Base-by-base conservation (phyloP, 106 monocot species). In the Acanthochlamys bracteata region DNA sequence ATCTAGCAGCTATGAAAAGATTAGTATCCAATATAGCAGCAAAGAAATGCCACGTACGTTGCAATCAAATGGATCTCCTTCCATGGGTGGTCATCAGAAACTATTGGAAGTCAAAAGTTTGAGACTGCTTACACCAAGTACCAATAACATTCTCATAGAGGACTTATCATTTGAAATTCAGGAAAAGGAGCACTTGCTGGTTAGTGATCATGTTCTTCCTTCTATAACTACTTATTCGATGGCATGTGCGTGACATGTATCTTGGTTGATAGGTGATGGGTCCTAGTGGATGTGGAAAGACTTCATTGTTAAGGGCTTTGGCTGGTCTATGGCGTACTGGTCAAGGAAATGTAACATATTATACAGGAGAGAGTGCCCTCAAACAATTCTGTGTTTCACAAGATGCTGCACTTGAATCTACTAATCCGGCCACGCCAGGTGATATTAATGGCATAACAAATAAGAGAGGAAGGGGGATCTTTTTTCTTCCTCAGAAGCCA, bases 231-330 rank as follows among this genome's bases (percentile, higher is more conserved):
- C 33, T 3, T 13, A 12, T 39, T 10, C 23, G 25, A 42, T 56
- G 20, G 24, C 49, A n/a, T 7, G 13, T 45, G 24, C 47, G 39
- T 60, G 12, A 9, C n/a, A 17, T 41, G 16, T 7, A 61, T 52
- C 69, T 75, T 65, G 12, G 24, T 55, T 69, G 71, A 71, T 71
- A 96, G 95, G 86, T 96, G 39, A 83, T 82, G 82, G 95, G 90
- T 17, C 90, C 95, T 4, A 96, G 95, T 88, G 95, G 95, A 41
- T 82, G 90, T 76, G 95, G 95, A 6, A 96, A 96, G 55, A 96
- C 95, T 11, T 96, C 95, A 57, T 63, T 96, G 16, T 77, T 96
- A 70, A 90, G 95, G 67, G 95, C 95, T 54, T 69, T 96, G 52
- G 90, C 95, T 74, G 95, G 95, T 27, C 82, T 96, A 11, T 96